These are phyloP conservation scores for Dentipellis sp. DNA, from an alignment of 768 basidiomycete species.

Conservation along the genomic window DNA sequence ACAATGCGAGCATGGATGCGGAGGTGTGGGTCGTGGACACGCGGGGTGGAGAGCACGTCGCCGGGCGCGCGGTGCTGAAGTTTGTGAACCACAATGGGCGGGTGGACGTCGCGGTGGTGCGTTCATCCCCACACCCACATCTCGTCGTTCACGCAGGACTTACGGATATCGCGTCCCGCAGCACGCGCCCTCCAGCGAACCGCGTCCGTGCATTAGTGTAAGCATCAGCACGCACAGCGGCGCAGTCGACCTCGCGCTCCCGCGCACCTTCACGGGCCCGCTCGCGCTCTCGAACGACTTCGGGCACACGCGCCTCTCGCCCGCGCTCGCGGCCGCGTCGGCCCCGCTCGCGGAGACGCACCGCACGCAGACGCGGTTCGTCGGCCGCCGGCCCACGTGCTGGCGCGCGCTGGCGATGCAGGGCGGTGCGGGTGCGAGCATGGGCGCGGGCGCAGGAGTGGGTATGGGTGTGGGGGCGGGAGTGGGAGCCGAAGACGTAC, in stretches of 20 bases:
- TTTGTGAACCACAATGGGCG: not conserved
- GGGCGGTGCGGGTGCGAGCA: not conserved
- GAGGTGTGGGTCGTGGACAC: not conserved
- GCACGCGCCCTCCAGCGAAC: too few relatives aligned
- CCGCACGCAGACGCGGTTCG: not conserved
- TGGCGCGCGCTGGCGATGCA: too few relatives aligned
- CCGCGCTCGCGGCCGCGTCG: not conserved
- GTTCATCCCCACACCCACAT: not conserved
- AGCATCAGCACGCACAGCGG: not conserved
- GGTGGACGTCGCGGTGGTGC: not conserved
- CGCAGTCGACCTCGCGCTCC: not conserved
- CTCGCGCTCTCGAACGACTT: not conserved
- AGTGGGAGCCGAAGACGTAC: too few relatives aligned
- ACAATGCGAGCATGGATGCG: not conserved
- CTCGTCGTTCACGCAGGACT: too few relatives aligned
- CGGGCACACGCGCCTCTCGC: not conserved
- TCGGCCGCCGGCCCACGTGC: too few relatives aligned
- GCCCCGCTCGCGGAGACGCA: not conserved
- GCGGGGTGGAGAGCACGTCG: not conserved
- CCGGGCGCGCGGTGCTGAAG: not conserved
- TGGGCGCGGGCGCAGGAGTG: not conserved
- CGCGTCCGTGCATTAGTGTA: not conserved
- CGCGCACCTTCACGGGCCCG: not conserved
- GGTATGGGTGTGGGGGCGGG: too few relatives aligned
- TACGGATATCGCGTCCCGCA: too few relatives aligned